Evolutionary conservation across 768 basidiomycete species (phyloP), one percentile per base, ranked within the genome.

Genomic region (Serendipita indica): DNA sequence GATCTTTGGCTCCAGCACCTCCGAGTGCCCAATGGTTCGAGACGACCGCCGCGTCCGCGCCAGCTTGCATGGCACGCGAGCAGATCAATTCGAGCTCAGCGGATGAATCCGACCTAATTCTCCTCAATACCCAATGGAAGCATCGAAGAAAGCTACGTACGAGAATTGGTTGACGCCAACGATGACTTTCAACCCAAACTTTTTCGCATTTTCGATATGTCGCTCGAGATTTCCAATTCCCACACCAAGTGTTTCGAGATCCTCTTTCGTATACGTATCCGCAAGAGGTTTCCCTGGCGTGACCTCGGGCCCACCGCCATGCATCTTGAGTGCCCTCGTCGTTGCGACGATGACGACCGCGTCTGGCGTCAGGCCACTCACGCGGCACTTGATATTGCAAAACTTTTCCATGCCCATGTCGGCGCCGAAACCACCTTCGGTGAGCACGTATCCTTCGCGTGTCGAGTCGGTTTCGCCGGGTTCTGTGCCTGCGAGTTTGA

Each of bases 381-480:
- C 77, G 61, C 94, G 83, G 70, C 93, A 97, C 71, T 99, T 99
- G 78, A 99, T 97, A 72, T 98, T 97, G 77, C 90, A 97, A 78
- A 98, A 99, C 71, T 99, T 96, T 73, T 92, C 90, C 89, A 93
- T 89, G 35, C 91, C 94, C 83, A 98, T 99, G 69, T 99, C 94
- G 20, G 94, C 93, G 59, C 94, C 94, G 72, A 98, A 99, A 41
- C 94, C 94, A 67, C 91, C 93, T 72, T 99, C 94, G 28, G 94
- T 99, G 64, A 99, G 80, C 60, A 98, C 94, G 66, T 96, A 99
- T 37, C 94, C 94, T 43, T 84, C 81, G 49, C 84, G 82, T 58
- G 84, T 82, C 3, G 84, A 63, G 27, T 43, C 41, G 1, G 80
- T 73, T 65, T 97, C 93, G 58, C 93, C 94, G 63, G 87, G 80